phyloP scores from a whole-genome alignment of 2,329 filamentous ascomycete genomes.

The Ophiostoma triangulosporum region DNA sequence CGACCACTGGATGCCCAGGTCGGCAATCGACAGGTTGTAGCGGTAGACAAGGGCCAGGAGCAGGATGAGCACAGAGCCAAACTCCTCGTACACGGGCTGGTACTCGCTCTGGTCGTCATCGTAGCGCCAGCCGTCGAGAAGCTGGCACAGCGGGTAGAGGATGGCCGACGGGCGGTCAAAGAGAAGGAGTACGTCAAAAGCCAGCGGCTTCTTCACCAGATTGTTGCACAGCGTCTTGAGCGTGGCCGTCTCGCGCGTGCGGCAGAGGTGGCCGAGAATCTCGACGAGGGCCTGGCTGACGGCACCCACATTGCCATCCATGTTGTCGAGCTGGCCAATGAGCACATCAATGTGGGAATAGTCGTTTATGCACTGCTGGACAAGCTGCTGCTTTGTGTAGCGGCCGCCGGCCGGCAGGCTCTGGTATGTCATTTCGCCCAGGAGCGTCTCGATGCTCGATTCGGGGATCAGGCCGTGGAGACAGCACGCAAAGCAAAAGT shows the following conservation, averaged over 20 bases:
- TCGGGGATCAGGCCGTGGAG: conserved; percentile 75
- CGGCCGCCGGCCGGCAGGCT: conserved; percentile 60
- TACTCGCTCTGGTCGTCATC: conserved; percentile 72
- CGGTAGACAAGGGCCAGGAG: conserved; percentile 63
- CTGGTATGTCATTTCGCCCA: conserved; percentile 75
- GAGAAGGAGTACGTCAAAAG: conserved; percentile 61
- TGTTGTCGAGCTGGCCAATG: conserved; percentile 70
- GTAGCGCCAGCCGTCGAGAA: conserved; percentile 68
- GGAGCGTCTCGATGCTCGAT: conserved; percentile 60
- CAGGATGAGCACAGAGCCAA: conserved; percentile 61
- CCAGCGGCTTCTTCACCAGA: conserved; percentile 57
- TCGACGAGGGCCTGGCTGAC: conserved; percentile 67
- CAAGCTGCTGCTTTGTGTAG: conserved; percentile 64
- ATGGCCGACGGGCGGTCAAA: conserved; percentile 60
- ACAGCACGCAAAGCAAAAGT: conserved; percentile 85
- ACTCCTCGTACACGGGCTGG: conserved; percentile 77
- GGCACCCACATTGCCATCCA: conserved; percentile 83
- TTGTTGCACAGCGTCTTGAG: conserved; percentile 60
- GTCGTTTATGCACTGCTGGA: conserved; percentile 65
- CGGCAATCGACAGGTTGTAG: conserved; percentile 50
- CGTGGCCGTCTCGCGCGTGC: conserved; percentile 66
- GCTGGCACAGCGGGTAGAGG: conserved; percentile 57
- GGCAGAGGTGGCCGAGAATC: conserved; percentile 55
- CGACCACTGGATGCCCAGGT: conserved; percentile 44
- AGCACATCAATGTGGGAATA: conserved; percentile 51